These are phyloP conservation scores for Silene uniflora DNA, from an alignment of 148 eudicot species.

Conservation along the genomic window DNA sequence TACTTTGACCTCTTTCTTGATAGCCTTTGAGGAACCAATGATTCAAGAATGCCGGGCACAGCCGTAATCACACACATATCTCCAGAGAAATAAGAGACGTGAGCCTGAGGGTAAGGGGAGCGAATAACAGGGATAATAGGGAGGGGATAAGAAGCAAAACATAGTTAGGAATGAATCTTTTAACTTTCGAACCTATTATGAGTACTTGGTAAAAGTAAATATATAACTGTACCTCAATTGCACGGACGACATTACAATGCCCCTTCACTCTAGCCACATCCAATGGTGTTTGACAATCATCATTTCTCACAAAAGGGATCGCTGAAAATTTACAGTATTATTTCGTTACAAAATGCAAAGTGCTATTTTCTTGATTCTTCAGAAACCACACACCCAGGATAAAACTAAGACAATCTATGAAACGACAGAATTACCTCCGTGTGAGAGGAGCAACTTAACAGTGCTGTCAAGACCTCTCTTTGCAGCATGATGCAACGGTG, in stretches of 20 bases:
- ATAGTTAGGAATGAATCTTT: not conserved
- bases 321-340: conserved; percentile 34
- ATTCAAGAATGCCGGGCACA: conserved; percentile 44
- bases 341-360: not conserved
- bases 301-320: conserved; percentile 47
- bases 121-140: conserved; percentile 7
- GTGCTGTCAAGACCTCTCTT: conserved; percentile 48
- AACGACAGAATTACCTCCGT: conserved; percentile 39
- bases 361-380: not conserved
- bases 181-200: not conserved
- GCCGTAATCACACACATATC: conserved; percentile 38
- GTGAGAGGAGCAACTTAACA: conserved; percentile 47
- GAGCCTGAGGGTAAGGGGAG: conserved; percentile 27
- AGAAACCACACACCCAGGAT: not conserved
- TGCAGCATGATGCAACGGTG: conserved; percentile 64
- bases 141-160: not conserved
- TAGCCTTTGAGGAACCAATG: conserved; percentile 45
- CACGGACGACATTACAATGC: conserved; percentile 44
- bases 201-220: not conserved
- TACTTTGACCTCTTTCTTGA: conserved; percentile 54
- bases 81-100: conserved; percentile 50
- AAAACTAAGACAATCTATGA: not conserved
- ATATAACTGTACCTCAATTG: conserved; percentile 41
- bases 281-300: conserved; percentile 56
- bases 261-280: conserved; percentile 55